Percentiles rank a stretch among this genome's conserved stretches.
phyloP scores from a whole-genome alignment of 2,329 filamentous ascomycete genomes.

The Aspergillus quadricinctus region DNA sequence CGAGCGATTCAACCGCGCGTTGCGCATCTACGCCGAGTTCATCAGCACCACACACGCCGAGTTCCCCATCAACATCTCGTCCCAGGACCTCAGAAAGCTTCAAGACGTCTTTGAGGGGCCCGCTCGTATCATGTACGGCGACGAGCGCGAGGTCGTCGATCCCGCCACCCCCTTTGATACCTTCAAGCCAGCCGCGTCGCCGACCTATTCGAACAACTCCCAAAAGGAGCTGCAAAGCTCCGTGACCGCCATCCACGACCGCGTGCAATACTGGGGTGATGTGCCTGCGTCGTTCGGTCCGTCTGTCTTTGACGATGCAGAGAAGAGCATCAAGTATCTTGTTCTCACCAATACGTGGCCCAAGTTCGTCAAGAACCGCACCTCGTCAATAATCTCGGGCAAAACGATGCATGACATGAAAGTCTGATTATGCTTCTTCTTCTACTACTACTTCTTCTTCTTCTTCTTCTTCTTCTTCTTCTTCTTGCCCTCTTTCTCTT shows the following conservation, averaged over 20 bases:
- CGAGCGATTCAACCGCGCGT: slow-evolving; percentile 54
- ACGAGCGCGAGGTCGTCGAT: slow-evolving; percentile 34
- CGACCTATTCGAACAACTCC: slow-evolving; percentile 13
- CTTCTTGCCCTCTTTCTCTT: no score
- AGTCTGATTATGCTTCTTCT: background rate
- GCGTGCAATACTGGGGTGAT: slow-evolving; percentile 30
- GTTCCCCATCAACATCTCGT: slow-evolving; percentile 64
- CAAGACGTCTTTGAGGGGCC: slow-evolving; percentile 55
- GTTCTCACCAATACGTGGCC: slow-evolving; percentile 66
- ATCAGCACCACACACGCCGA: slow-evolving; percentile 59
- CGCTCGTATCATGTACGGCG: slow-evolving; percentile 40
- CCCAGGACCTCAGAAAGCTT: slow-evolving; percentile 51
- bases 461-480: no score
- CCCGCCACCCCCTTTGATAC: slow-evolving; percentile 38
- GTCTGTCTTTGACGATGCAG: slow-evolving; percentile 55
- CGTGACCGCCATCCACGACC: slow-evolving; percentile 19
- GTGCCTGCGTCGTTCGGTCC: slow-evolving; percentile 46
- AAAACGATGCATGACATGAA: slow-evolving; percentile 2
- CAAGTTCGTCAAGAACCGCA: slow-evolving; percentile 30
- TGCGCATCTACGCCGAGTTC: slow-evolving; percentile 60
- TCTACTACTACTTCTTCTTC: background rate
- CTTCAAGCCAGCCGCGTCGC: slow-evolving; percentile 19
- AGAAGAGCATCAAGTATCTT: slow-evolving; percentile 61
- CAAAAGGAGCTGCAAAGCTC: slow-evolving; percentile 19
- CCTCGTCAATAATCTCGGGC: slow-evolving; percentile 16